Evolutionary conservation across 2,329 filamentous ascomycete genomes (phyloP).

Genomic region (Magnaporthiopsis poae): DNA sequence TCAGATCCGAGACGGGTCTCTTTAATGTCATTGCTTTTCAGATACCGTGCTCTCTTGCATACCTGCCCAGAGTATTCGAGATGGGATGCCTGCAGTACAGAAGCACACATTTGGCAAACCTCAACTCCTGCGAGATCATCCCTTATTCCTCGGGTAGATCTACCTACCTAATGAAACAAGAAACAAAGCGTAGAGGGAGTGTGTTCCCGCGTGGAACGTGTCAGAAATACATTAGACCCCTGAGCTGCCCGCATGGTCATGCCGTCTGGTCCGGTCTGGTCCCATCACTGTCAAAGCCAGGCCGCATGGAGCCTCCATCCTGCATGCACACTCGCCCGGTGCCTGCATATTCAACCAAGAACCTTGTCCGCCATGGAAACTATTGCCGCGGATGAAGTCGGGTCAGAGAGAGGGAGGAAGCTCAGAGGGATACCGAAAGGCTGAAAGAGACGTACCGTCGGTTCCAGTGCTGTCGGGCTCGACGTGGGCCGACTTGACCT

Average conservation of each 20-base stretch:
- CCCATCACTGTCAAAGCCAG: not conserved
- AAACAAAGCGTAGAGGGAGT: not conserved
- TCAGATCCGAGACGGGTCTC: not conserved
- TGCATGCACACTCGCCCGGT: not conserved
- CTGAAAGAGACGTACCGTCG: conserved; percentile 24
- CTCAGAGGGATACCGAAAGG: not conserved
- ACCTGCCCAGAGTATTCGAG: not conserved
- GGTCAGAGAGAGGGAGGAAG: not conserved
- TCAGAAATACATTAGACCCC: not conserved
- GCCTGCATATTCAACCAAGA: conserved; percentile 23
- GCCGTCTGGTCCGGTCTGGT: not conserved
- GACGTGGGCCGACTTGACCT: conserved; percentile 69
- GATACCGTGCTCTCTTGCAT: not conserved
- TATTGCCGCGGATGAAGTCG: conserved; percentile 14
- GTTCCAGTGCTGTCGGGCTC: conserved; percentile 85
- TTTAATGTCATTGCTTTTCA: not conserved
- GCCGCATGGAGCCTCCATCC: not conserved
- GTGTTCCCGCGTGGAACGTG: not conserved
- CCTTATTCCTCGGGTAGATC: not conserved
- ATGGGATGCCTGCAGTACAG: too few species aligned
- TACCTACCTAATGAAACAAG: not conserved
- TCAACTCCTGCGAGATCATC: too few species aligned
- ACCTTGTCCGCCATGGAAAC: conserved; percentile 45
- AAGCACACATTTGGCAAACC: too few species aligned
- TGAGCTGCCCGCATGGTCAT: not conserved